phyloP scores from a whole-genome alignment of 2,329 filamentous ascomycete genomes.

The Chaetomium olivaceum region DNA sequence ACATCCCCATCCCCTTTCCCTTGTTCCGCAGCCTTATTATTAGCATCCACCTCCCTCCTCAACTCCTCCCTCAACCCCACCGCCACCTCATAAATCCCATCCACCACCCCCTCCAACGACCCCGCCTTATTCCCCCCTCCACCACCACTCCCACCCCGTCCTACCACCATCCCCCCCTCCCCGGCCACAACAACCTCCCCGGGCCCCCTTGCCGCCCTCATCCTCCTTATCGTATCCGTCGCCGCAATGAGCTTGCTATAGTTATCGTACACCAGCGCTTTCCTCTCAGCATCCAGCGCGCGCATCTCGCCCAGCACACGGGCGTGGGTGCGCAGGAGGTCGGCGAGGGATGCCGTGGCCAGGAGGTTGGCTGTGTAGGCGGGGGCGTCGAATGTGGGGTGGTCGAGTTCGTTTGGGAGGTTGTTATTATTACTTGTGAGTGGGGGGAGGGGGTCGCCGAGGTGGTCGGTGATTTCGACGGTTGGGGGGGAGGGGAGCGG shows the following conservation, averaged over 20 bases:
- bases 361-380: constrained; percentile 65
- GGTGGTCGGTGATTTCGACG: constrained; percentile 46
- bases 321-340: constrained; percentile 69
- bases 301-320: constrained; percentile 77
- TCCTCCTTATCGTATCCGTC: constrained; percentile 84
- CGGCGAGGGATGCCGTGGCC: constrained; percentile 63
- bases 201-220: constrained; percentile 69
- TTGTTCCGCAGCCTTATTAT: constrained; percentile 28
- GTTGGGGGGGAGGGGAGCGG: constrained; percentile 42
- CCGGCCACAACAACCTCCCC: constrained; percentile 70
- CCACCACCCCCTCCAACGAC: constrained; percentile 70
- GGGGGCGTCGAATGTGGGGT: constrained; percentile 69
- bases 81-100: constrained; percentile 68
- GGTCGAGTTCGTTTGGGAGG: constrained; percentile 71
- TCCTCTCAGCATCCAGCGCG: constrained; percentile 91
- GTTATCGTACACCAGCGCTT: constrained; percentile 96
- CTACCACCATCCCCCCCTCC: constrained; percentile 38
- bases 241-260: constrained; percentile 97
- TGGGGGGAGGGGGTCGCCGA: not conserved
- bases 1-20: constrained; percentile 4
- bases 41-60: constrained; percentile 40
- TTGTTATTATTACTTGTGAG: not conserved
- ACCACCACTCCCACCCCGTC: too few species aligned
- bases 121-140: constrained; percentile 68
- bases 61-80: constrained; percentile 55